Evolutionary conservation across 208 protist genomes (phyloP).

Genomic region (Leishmania mexicana): DNA sequence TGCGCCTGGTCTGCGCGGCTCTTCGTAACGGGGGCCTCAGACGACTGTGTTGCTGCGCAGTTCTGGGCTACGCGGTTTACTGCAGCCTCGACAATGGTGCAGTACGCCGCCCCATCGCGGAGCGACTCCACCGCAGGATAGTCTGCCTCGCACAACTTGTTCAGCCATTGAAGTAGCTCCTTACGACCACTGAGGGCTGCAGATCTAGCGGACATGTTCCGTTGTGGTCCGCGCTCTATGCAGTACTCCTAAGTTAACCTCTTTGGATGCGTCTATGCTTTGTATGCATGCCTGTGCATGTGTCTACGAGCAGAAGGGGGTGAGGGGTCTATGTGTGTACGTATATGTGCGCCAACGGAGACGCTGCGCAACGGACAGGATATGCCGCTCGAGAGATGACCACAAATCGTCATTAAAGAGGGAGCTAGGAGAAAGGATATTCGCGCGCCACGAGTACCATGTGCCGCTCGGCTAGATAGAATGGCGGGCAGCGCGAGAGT

Average conservation of each 20-base stretch:
- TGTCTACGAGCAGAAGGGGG: neutral
- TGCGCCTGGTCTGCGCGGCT: conserved; percentile 26
- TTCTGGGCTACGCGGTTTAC: conserved; percentile 67
- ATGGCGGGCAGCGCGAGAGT: neutral
- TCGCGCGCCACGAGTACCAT: neutral
- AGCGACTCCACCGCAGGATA: conserved; percentile 84
- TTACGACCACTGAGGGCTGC: conserved; percentile 56
- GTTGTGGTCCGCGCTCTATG: neutral
- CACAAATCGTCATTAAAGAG: neutral
- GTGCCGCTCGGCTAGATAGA: neutral
- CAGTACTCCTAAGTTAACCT: neutral
- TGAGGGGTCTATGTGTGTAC: conserved; percentile 1
- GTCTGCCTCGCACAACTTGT: conserved; percentile 71
- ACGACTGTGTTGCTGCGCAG: conserved; percentile 28
- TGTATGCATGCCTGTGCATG: neutral
- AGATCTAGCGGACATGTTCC: conserved; percentile 14
- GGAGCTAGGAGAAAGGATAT: neutral
- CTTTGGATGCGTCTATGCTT: conserved; percentile 5
- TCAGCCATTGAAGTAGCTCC: conserved; percentile 81
- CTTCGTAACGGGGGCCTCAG: conserved; percentile 33
- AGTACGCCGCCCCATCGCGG: conserved; percentile 84
- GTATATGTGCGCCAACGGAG: neutral
- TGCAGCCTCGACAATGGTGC: conserved; percentile 76
- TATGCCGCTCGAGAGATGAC: neutral
- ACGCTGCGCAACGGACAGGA: neutral